Conservation (phyloP, 768 basidiomycete genomes). For the Lenzites betulinus region DNA sequence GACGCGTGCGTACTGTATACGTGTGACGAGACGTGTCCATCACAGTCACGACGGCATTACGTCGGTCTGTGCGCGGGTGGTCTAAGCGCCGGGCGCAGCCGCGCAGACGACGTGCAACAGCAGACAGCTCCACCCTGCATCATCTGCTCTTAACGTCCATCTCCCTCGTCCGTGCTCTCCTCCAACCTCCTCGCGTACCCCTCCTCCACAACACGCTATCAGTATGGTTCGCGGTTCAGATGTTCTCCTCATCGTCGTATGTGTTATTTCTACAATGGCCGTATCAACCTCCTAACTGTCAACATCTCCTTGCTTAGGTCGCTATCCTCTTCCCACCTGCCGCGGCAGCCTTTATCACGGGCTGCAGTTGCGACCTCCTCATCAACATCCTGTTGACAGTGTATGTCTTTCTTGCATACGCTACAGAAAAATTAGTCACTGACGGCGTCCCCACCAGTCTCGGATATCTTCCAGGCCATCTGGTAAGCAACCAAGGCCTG, state of each 20-base stretch:
- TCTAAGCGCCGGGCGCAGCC: background rate
- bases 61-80: background rate
- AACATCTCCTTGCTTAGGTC: slow-evolving; percentile 45
- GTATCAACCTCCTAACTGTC: background rate
- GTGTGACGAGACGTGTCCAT: background rate
- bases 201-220: background rate
- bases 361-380: slow-evolving; percentile 84
- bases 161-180: background rate
- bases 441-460: slow-evolving; percentile 45
- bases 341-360: slow-evolving; percentile 73
- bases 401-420: slow-evolving; percentile 43
- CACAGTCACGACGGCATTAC: background rate
- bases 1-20: too few relatives aligned
- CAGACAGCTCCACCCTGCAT: background rate
- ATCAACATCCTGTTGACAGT: slow-evolving; percentile 81
- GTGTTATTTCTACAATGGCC: slow-evolving; percentile 28
- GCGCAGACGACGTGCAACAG: too few relatives aligned
- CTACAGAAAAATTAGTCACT: background rate
- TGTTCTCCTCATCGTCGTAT: slow-evolving; percentile 74
- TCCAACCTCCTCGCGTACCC: background rate
- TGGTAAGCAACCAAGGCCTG: slow-evolving; percentile 38
- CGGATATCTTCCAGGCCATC: slow-evolving; percentile 72
- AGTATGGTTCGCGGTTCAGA: slow-evolving; percentile 58
- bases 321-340: slow-evolving; percentile 84
- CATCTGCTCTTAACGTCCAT: background rate